These are phyloP conservation scores for Dryadomyces sulphureus DNA, from an alignment of 2,329 filamentous ascomycete genomes.

Conservation along the genomic window DNA sequence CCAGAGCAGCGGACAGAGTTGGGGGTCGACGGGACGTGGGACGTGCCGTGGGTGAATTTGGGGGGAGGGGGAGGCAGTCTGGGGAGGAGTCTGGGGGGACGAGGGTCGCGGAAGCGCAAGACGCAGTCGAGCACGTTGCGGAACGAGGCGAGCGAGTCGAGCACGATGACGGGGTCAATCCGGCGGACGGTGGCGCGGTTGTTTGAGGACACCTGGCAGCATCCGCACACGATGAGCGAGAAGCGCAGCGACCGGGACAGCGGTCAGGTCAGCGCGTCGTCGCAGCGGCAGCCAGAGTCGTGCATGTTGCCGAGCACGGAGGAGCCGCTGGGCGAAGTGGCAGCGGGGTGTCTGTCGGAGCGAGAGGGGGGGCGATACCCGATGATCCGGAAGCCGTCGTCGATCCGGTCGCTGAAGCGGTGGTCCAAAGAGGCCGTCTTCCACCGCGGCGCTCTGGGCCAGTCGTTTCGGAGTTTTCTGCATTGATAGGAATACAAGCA, in stretches of 20 bases:
- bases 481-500: neutral
- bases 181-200: neutral
- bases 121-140: neutral
- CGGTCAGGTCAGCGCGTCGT: neutral
- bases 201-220: conserved; percentile 1
- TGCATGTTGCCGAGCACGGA: neutral
- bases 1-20: neutral
- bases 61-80: neutral
- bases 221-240: neutral
- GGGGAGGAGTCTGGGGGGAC: neutral
- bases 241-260: neutral
- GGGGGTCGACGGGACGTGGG: neutral
- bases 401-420: conserved; percentile 17
- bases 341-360: neutral
- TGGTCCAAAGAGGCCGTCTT: conserved; percentile 22
- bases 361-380: conserved; percentile 3
- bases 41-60: neutral
- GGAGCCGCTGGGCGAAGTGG: neutral
- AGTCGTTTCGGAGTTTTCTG: conserved; percentile 20
- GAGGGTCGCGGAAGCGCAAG: neutral
- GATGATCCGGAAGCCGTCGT: conserved; percentile 8
- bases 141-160: neutral
- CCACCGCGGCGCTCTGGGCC: conserved; percentile 23
- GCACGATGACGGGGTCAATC: neutral
- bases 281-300: neutral